Percentiles rank a stretch among this genome's conserved stretches.
phyloP scores from a whole-genome alignment of 371 early-diverging fungal genomes.

The Actinomucor elegans region DNA sequence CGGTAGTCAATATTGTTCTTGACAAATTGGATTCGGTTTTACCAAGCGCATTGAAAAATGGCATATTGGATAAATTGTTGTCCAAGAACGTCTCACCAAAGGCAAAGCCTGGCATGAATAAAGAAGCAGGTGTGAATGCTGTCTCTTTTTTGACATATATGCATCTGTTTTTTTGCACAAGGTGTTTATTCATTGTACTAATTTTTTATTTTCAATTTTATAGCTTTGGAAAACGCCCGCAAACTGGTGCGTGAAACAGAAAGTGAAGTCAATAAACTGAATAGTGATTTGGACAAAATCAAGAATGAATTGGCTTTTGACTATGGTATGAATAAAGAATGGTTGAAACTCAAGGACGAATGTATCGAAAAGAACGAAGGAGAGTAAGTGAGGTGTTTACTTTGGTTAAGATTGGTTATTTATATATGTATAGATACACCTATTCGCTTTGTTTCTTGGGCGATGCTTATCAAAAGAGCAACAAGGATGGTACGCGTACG shows the following conservation, averaged over 20 bases:
- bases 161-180: neutral
- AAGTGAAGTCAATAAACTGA: constrained; percentile 30
- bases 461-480: constrained; percentile 71
- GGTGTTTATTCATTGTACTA: neutral
- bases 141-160: constrained; percentile 2
- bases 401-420: neutral
- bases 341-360: constrained; percentile 60
- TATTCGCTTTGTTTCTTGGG: constrained; percentile 86
- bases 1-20: constrained; percentile 5
- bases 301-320: constrained; percentile 54
- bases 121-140: constrained; percentile 17
- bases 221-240: constrained; percentile 44
- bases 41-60: constrained; percentile 11
- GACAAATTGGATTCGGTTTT: constrained; percentile 22
- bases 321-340: constrained; percentile 62
- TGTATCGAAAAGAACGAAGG: constrained; percentile 72
- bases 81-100: constrained; percentile 1
- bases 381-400: constrained; percentile 60
- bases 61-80: constrained; percentile 9
- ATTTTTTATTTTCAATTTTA: neutral
- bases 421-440: constrained; percentile 54
- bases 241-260: constrained; percentile 36
- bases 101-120: neutral
- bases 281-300: constrained; percentile 37
- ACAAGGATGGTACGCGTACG: constrained; percentile 53